Evolutionary conservation across 257 asterid species (phyloP).

Genomic region (Rehmannia glutinosa): DNA sequence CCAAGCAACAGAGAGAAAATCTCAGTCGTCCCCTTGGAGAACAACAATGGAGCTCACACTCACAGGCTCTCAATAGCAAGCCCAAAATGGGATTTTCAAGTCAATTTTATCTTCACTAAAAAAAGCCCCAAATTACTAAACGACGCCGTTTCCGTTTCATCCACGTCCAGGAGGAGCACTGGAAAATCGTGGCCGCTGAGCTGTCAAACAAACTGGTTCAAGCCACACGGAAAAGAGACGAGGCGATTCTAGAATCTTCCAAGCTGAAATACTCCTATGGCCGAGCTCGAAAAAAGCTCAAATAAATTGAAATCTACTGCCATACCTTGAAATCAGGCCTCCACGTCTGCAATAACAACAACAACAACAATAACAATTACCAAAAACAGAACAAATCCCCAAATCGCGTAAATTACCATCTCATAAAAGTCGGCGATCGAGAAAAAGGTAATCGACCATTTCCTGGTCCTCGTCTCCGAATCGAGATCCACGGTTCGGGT

Average conservation of each 20-base stretch:
- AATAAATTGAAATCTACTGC: constrained; percentile 83
- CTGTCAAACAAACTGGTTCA: constrained; percentile 73
- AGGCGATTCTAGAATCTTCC: constrained; percentile 82
- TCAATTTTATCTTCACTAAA: constrained; percentile 61
- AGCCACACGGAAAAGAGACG: constrained; percentile 71
- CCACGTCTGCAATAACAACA: constrained; percentile 35
- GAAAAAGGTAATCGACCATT: constrained; percentile 61
- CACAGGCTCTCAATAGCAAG: constrained; percentile 45
- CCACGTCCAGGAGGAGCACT: constrained; percentile 60
- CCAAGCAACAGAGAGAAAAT: constrained; percentile 70
- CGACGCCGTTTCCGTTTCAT: constrained; percentile 29
- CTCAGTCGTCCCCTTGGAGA: constrained; percentile 61
- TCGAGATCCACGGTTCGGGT: constrained; percentile 61
- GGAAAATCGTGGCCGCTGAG: constrained; percentile 80
- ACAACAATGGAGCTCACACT: constrained; percentile 12
- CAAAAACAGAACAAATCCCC: constrained; percentile 29
- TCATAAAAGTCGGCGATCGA: constrained; percentile 44
- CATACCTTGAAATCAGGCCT: constrained; percentile 73
- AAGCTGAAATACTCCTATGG: constrained; percentile 70
- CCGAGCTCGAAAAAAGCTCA: constrained; percentile 91
- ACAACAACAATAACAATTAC: background rate
- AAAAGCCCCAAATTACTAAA: constrained; percentile 56
- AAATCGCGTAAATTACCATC: constrained; percentile 29
- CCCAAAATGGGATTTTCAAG: constrained; percentile 77
- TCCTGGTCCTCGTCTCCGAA: constrained; percentile 67